These are phyloP conservation scores for Cutaneotrichosporon mucoides DNA, from an alignment of 1,284 basidiomycete genomes.

Conservation along the genomic window DNA sequence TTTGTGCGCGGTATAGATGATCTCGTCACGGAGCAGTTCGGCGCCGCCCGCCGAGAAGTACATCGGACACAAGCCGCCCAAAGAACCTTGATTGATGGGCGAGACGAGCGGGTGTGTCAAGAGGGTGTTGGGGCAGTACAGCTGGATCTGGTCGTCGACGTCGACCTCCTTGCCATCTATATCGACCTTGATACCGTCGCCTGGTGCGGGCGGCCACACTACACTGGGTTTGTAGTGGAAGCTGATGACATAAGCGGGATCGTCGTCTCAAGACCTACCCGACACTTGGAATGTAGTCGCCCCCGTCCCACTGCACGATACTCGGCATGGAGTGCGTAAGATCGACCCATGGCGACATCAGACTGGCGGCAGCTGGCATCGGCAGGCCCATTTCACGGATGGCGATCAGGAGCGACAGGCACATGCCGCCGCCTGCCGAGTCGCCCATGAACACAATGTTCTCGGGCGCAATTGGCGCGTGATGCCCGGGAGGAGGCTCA, in stretches of 20 bases:
- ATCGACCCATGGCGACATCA: slow-evolving; percentile 90
- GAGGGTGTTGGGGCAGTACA: slow-evolving; percentile 53
- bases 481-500: slow-evolving; percentile 57
- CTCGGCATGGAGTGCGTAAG: slow-evolving; percentile 91
- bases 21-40: slow-evolving; percentile 50
- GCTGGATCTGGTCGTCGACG: slow-evolving; percentile 52
- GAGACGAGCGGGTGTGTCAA: slow-evolving; percentile 53
- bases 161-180: slow-evolving; percentile 32
- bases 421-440: slow-evolving; percentile 86
- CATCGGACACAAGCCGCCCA: slow-evolving; percentile 54
- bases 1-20: slow-evolving; percentile 53
- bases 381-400: slow-evolving; percentile 81
- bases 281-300: slow-evolving; percentile 42
- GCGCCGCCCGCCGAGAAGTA: slow-evolving; percentile 51
- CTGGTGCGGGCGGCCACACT: slow-evolving; percentile 47
- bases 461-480: slow-evolving; percentile 70
- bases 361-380: slow-evolving; percentile 73
- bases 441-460: slow-evolving; percentile 84
- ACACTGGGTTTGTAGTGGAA: slow-evolving; percentile 48
- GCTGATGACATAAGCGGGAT: slow-evolving; percentile 18
- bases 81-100: slow-evolving; percentile 51
- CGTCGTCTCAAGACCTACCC: slow-evolving; percentile 26
- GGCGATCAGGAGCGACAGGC: slow-evolving; percentile 76
- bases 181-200: slow-evolving; percentile 35
- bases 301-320: slow-evolving; percentile 51